Evolutionary conservation across 108 stramenopile species (phyloP), one percentile per base, ranked within the genome.

Genomic region (Bacterosira constricta): DNA sequence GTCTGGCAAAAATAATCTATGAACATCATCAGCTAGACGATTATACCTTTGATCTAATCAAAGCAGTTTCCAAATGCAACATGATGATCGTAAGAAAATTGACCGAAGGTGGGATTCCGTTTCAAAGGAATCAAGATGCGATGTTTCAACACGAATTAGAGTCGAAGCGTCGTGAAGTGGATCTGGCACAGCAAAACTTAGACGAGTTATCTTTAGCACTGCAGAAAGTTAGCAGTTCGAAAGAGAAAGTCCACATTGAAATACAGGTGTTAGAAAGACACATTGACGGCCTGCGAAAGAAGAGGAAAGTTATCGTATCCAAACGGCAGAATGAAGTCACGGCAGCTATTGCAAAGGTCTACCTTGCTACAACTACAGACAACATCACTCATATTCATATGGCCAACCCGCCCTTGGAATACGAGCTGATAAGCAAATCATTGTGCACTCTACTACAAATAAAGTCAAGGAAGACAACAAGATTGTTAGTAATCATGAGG

Each of bases 41-140:
- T 10, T 51, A 49, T 9, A 45, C 54, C 34, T 20, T 35, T 15
- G 6, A 29, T 13, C 65, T 76, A 4, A 67, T 76, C 49, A 41
- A 30, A 17, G 66, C 75, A 31, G 61, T 76, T n/a, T 67, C 66
- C 31, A 67, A 67, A 21, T 17, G 36, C 26, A 58, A 76, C 32
- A 51, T 67, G 47, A 10, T 38, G 0, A 38, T 25, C 18, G 50
- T 76, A 36, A 35, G 47, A 26, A 13, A 42, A 21, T 23, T 64
- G 37, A 58, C 41, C n/a, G 2, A 49, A 18, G 75, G 75, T 6
- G 75, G 75, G 0, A 35, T 27, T 10, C 66, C 59, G 12, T 67
- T 44, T 54, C 26, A 32, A 39, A 18, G 29, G 15, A 44, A 44
- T 17, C 60, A 72, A 20, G 61, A 72, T n/a, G 36, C 27, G 30